These are phyloP conservation scores for Arthrinium puccinioides DNA, from an alignment of 2,329 filamentous ascomycete genomes.

Conservation along the genomic window DNA sequence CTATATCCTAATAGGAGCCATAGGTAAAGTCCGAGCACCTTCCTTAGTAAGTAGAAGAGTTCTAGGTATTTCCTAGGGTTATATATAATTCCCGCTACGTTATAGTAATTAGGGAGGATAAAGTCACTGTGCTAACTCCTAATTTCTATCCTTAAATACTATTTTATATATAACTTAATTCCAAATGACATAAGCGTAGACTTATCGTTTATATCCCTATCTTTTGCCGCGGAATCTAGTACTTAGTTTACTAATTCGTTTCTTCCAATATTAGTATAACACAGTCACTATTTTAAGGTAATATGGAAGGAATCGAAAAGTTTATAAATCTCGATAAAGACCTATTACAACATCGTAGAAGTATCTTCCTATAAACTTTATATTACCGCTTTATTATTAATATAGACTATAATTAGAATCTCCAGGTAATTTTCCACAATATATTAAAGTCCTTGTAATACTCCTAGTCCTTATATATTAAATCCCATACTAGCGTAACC, in stretches of 20 bases:
- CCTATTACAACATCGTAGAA: background rate
- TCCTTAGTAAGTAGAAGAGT: background rate
- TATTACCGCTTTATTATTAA: background rate
- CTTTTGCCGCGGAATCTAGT: background rate
- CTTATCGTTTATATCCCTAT: background rate
- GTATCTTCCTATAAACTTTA: background rate
- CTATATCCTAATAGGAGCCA: background rate
- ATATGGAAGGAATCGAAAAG: background rate
- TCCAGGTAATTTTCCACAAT: background rate
- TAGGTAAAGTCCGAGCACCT: too few relatives aligned
- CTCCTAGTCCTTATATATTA: background rate
- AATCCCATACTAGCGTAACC: background rate
- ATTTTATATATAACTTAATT: too few relatives aligned
- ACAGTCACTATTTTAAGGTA: background rate
- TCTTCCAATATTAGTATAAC: background rate
- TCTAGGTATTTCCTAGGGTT: background rate
- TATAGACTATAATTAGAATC: background rate
- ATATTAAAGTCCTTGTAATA: background rate
- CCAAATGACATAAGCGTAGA: too few relatives aligned
- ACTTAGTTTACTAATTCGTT: background rate
- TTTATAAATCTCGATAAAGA: background rate
- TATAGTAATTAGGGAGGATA: too few relatives aligned
- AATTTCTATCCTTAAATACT: too few relatives aligned
- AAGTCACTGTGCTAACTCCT: too few relatives aligned
- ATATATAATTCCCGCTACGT: background rate